Evolutionary conservation across 177 flowering plant genomes (phyloP), one percentile per base, ranked within the genome.

Genomic region (Telopea speciosissima): DNA sequence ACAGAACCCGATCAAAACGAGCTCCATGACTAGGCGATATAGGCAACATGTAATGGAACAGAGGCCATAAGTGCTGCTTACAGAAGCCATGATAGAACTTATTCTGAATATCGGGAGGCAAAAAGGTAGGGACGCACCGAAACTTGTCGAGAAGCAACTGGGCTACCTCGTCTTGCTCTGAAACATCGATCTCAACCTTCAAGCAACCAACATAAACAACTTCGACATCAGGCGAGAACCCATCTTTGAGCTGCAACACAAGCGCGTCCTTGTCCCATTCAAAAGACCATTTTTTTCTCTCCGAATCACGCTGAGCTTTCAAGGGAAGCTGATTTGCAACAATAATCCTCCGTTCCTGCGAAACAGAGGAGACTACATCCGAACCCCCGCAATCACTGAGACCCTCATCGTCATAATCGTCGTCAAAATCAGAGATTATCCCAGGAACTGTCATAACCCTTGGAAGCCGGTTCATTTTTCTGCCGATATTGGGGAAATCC

Each of bases 11-110:
- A 31, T 83, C 77, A 28, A 77, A 83, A 42, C 75, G 73, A 22
- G 78, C 72, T 24, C 82, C 82, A 40, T 72, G 76, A 24, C 36
- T 23, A 8, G 74, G 74, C 19, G 81, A 77, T 14, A 83, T 13
- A 26, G 85, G 85, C 28, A 83, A 60, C 80, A 79, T 79, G 58
- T 83, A 83, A 44, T 83, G 85, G 65, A 83, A 81, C 69, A 83
- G 68, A 24, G 85, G 85, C 85, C 85, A 83, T 1, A 83, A 74
- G 25, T 79, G 72, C 24, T 81, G 82, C 73, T 83, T 83, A 66
- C 85, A 83, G 54, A 81, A 83, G 0, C 85, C 85, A 71, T 83
- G 85, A 44, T 83, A 83, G 62, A 68, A 83, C 31, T 75, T 75
- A 68, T 68, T 68, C 40, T 79, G 71, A 28, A 79, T 65, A 5